Base-by-base conservation (phyloP, 768 basidiomycete genomes). In the Ramaria sp. region DNA sequence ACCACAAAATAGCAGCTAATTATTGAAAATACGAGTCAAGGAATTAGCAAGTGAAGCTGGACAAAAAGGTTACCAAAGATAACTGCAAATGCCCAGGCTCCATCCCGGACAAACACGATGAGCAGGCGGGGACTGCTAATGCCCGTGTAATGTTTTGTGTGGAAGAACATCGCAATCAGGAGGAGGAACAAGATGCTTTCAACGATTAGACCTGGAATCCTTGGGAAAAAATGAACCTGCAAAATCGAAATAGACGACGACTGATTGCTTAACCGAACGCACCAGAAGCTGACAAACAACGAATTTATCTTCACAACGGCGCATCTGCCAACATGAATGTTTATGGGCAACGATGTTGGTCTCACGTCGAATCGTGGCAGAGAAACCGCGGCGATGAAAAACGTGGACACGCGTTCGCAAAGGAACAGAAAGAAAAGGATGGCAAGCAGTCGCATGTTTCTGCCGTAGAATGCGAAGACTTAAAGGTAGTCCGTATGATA, bases 41-140 rank as follows among this genome's bases (percentile, higher is more conserved):
- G 24, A 36, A 37, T 20, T 5, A 9, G 7, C 16, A 28, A 37
- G 13, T 55, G 13, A 24, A 45, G 22, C n/a, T 9, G 22, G 37
- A 30, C 15, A n/a, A 45, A 18, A 3, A 0, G 30, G 12, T 24
- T 12, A 55, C 53, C 44, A 37, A 55, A 55, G 6, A 55, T 28
- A 10, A 34, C 12, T 16, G 32, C 43, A 45, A 47, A 55, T 22
- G 53, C 53, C 53, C 53, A 55, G 27, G 34, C 32, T 30, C 53
- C 53, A 55, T 55, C 53, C 8, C 53, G 8, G 16, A 55, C 43
- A 25, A 55, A 55, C n/a, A 55, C 53, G 18, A 45, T n/a, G 16
- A 55, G 28, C 18, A 55, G 24, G 32, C 34, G 53, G 16, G 43
- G 34, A 28, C 15, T 48, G 15, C 42, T n/a, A 5, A 47, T 55